A percentile compares a stretch with the other conserved stretches of the same genome.
These are phyloP conservation scores for Nigrospora sphaerica DNA, from an alignment of 2,329 filamentous ascomycete species.

Conservation along the genomic window DNA sequence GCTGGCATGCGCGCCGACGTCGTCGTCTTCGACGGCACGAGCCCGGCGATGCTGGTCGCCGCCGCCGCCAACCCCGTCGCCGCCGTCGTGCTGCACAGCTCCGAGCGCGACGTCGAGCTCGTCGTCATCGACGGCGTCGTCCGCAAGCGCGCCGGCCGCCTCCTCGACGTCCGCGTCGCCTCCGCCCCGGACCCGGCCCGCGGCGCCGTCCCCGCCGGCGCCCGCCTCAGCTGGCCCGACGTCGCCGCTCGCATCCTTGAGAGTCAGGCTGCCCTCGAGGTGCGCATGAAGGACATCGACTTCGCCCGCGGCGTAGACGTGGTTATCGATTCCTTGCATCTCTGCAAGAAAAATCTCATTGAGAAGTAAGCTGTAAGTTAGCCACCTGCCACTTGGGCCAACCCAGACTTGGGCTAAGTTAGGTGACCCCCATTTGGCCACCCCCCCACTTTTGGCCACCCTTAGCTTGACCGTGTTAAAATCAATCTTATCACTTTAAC, in stretches of 20 bases:
- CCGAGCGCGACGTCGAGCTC: conserved; percentile 7
- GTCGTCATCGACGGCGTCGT: conserved; percentile 9
- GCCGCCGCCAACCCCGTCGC: conserved; percentile 9
- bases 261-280: conserved; percentile 2
- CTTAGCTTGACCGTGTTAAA: too few species aligned
- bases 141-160: conserved; percentile 5
- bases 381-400: too few species aligned
- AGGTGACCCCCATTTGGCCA: too few species aligned
- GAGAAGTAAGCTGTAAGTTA: background rate
- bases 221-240: conserved; percentile 5
- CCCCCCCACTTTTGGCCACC: too few species aligned
- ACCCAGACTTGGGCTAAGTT: too few species aligned
- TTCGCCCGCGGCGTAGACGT: conserved; percentile 2
- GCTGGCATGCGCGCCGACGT: conserved; percentile 40
- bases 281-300: conserved; percentile 3
- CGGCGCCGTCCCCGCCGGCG: background rate
- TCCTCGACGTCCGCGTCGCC: conserved; percentile 3
- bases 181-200: conserved; percentile 1
- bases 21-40: conserved; percentile 32
- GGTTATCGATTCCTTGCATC: conserved; percentile 1
- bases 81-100: conserved; percentile 9
- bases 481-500: too few species aligned
- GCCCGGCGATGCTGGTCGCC: conserved; percentile 7
- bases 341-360: conserved; percentile 3
- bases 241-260: conserved; percentile 3